A percentile compares a stretch with the other conserved stretches of the same genome.
Conservation (phyloP, 1,284 basidiomycete species). For the Apiotrichum siamense region DNA sequence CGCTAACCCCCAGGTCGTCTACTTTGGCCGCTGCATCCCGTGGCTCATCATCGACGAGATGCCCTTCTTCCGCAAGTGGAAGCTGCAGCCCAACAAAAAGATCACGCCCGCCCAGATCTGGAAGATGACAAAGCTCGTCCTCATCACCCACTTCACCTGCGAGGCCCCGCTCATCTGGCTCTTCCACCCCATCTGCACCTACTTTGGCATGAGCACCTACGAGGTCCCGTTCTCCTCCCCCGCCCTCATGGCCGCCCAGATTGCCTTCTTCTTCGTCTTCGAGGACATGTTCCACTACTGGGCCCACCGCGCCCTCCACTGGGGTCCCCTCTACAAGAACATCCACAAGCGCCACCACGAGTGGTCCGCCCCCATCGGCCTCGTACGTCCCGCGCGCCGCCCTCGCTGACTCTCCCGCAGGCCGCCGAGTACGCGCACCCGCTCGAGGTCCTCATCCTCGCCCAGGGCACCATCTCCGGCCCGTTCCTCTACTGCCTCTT, state of each 20-base stretch:
- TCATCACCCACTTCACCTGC: slow-evolving; percentile 92
- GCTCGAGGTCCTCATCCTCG: slow-evolving; percentile 82
- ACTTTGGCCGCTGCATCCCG: slow-evolving; percentile 91
- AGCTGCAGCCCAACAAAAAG: slow-evolving; percentile 78
- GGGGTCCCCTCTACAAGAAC: slow-evolving; percentile 84
- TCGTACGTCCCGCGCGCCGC: slow-evolving; percentile 39
- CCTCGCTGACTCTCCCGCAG: background rate
- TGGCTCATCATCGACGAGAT: slow-evolving; percentile 94
- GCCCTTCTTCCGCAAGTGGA: slow-evolving; percentile 90
- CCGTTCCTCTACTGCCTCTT: slow-evolving; percentile 71
- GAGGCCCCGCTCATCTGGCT: slow-evolving; percentile 93
- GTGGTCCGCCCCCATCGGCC: slow-evolving; percentile 94
- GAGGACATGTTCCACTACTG: slow-evolving; percentile 81
- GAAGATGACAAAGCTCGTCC: slow-evolving; percentile 90
- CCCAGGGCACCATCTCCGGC: slow-evolving; percentile 76
- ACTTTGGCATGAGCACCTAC: slow-evolving; percentile 83
- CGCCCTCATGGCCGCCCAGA: slow-evolving; percentile 66
- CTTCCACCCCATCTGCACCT: slow-evolving; percentile 89
- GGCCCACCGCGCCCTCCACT: slow-evolving; percentile 88
- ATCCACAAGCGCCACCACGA: slow-evolving; percentile 98
- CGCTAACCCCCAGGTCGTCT: slow-evolving; percentile 79
- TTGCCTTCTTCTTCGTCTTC: slow-evolving; percentile 88
- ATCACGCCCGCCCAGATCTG: slow-evolving; percentile 79
- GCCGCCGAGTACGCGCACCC: slow-evolving; percentile 97
- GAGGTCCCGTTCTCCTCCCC: slow-evolving; percentile 74